Evolutionary conservation across 2,329 filamentous ascomycete species (phyloP).

Genomic region (Domatiomyces globalis): DNA sequence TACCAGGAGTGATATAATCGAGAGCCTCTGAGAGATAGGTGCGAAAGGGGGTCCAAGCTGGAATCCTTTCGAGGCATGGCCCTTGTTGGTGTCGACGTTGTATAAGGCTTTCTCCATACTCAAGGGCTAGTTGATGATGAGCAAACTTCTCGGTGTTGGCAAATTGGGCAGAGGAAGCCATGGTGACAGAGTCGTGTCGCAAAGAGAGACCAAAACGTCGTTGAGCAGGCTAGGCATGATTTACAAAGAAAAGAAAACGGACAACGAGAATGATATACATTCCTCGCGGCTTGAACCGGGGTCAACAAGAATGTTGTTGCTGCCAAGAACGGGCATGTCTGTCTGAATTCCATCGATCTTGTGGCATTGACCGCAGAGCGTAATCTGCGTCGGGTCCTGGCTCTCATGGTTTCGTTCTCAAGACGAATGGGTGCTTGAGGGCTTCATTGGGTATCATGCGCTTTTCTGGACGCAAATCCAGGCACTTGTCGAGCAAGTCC

Average conservation of each 20-base stretch:
- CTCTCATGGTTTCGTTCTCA: constrained; percentile 1
- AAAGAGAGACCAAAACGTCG: neutral
- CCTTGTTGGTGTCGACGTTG: neutral
- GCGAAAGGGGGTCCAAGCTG: neutral
- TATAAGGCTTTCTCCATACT: neutral
- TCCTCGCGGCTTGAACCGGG: neutral
- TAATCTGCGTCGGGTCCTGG: no score
- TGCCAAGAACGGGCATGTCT: neutral
- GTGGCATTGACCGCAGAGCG: no score
- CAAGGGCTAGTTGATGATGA: neutral
- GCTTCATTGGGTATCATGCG: constrained; percentile 76
- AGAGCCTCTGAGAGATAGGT: neutral
- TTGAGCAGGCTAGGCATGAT: neutral
- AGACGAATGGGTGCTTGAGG: constrained; percentile 68
- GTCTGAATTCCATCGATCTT: neutral
- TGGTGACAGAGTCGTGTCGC: neutral
- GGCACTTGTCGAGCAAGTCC: constrained; percentile 75
- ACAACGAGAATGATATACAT: neutral
- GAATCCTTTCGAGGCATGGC: neutral
- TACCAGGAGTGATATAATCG: neutral
- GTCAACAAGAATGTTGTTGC: neutral
- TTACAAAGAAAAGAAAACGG: neutral
- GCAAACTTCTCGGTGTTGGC: neutral
- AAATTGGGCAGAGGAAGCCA: neutral
- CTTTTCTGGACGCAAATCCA: constrained; percentile 84